Percentiles rank a stretch among this genome's conserved stretches.
phyloP scores from a whole-genome alignment of 306 rosid species.

The Pachyrhizus erosus region DNA sequence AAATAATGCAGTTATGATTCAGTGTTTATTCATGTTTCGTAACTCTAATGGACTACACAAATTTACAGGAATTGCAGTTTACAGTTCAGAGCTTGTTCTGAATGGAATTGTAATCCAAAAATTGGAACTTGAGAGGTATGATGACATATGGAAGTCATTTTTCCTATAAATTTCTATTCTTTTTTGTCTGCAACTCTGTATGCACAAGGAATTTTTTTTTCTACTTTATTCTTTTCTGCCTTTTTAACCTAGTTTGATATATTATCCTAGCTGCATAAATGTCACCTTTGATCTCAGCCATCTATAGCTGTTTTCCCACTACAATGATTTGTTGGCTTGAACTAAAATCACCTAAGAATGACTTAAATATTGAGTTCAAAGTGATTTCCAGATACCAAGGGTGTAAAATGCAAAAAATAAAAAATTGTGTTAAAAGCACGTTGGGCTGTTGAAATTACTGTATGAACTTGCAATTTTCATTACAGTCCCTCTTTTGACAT shows the following conservation, averaged over 20 bases:
- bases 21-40: background rate
- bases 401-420: background rate
- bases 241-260: constrained; percentile 12
- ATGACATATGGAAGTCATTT: background rate
- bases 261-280: constrained; percentile 14
- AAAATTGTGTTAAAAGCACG: background rate
- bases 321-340: background rate
- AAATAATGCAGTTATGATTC: background rate
- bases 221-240: background rate
- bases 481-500: background rate
- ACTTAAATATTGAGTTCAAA: background rate
- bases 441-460: constrained; percentile 3
- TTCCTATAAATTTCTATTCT: constrained; percentile 21
- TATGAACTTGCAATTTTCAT: background rate
- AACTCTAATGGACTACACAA: constrained; percentile 7
- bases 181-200: background rate
- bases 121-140: constrained; percentile 50
- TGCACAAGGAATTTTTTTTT: background rate
- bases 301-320: constrained; percentile 6
- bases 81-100: constrained; percentile 58
- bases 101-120: constrained; percentile 61
- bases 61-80: constrained; percentile 53
- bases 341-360: background rate
- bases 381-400: background rate
- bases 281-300: constrained; percentile 14